Percentiles rank a stretch among this genome's conserved stretches.
Conservation (phyloP, 768 basidiomycete species). For the Termitomyces sp. region DNA sequence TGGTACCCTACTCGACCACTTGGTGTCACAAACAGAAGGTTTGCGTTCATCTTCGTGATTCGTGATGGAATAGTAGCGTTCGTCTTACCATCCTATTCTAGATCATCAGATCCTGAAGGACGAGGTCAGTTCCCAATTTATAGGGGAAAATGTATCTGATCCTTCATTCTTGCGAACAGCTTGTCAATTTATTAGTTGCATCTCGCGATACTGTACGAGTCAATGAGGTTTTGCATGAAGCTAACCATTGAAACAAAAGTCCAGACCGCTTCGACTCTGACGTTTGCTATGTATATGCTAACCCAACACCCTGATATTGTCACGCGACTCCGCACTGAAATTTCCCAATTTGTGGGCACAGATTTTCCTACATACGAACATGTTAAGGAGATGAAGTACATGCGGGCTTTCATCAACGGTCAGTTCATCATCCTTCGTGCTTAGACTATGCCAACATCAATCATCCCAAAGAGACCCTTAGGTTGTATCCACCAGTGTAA, state of each 20-base stretch:
- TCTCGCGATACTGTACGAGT: conserved; percentile 35
- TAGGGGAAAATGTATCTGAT: background rate
- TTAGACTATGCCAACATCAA: background rate
- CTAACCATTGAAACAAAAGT: background rate
- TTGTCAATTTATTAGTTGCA: conserved; percentile 36
- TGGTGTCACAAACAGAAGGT: conserved; percentile 53
- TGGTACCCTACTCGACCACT: conserved; percentile 43
- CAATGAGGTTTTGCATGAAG: background rate
- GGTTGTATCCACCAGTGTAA: conserved; percentile 48
- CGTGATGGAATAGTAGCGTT: background rate
- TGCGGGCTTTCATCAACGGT: conserved; percentile 54
- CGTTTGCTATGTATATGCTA: conserved; percentile 50
- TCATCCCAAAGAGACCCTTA: conserved; percentile 37
- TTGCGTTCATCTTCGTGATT: background rate
- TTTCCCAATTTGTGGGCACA: conserved; percentile 38
- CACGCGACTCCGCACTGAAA: conserved; percentile 41
- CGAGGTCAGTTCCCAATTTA: conserved; percentile 7
- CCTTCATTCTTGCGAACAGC: background rate
- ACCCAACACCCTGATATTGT: conserved; percentile 44
- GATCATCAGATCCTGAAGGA: conserved; percentile 17
- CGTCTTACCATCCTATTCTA: background rate
- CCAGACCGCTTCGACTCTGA: conserved; percentile 44
- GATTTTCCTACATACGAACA: conserved; percentile 47
- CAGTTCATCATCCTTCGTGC: background rate
- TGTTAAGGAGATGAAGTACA: conserved; percentile 51